A percentile compares a stretch with the other conserved stretches of the same genome.
Conservation (phyloP, 768 basidiomycete genomes). For the Agaricus subrufescens region DNA sequence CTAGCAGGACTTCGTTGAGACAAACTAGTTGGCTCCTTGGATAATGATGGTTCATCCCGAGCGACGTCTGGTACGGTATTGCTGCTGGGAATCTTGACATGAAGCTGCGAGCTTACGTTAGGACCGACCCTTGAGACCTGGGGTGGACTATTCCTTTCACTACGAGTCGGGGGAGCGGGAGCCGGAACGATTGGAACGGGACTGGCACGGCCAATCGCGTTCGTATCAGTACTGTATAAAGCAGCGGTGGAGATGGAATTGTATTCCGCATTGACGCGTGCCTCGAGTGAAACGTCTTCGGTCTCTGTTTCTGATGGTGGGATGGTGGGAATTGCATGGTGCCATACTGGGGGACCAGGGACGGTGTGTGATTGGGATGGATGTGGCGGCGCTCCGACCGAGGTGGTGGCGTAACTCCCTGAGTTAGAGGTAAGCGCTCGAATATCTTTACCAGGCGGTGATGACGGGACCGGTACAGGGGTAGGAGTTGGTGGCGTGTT, state of each 20-base stretch:
- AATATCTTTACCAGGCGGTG: not conserved
- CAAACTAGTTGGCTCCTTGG: not conserved
- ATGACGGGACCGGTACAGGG: not conserved
- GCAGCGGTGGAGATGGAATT: constrained; percentile 36
- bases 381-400: not conserved
- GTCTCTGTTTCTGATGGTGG: constrained; percentile 22
- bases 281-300: constrained; percentile 20
- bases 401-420: not conserved
- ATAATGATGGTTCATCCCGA: not conserved
- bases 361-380: not conserved
- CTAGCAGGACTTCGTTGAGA: constrained; percentile 1
- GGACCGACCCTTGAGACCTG: not conserved
- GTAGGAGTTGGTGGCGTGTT: not conserved
- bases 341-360: constrained; percentile 1
- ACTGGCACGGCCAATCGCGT: not conserved
- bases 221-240: constrained; percentile 19
- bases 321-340: constrained; percentile 6
- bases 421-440: not conserved
- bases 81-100: not conserved
- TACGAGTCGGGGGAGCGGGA: not conserved
- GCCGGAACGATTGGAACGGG: not conserved
- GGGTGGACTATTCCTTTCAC: constrained; percentile 2
- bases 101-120: not conserved
- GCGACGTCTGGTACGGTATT: not conserved
- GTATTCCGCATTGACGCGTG: constrained; percentile 36